Conservation (phyloP, 2,329 filamentous ascomycete species). For the Sporothrix humicola region DNA sequence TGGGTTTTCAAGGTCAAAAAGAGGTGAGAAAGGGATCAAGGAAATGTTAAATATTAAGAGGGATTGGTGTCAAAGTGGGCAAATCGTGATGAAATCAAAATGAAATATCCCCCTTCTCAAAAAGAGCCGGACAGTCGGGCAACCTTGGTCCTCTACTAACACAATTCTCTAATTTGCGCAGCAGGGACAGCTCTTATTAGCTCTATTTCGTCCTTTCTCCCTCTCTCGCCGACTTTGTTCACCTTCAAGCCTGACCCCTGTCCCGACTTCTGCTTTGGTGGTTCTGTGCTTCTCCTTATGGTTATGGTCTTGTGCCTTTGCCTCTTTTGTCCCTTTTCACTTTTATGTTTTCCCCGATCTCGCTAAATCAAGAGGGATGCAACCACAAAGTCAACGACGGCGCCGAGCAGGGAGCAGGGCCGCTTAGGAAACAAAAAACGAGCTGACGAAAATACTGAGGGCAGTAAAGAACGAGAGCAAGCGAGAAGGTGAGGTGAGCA, state of each 20-base stretch:
- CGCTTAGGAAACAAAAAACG: not conserved
- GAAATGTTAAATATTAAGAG: too few species aligned
- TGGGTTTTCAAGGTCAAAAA: not conserved
- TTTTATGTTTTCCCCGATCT: not conserved
- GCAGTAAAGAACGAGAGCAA: not conserved
- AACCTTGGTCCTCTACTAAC: not conserved
- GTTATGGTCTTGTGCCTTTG: not conserved
- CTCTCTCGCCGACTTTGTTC: not conserved
- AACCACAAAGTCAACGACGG: constrained; percentile 2
- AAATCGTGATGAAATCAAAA: constrained; percentile 4
- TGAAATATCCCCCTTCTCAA: not conserved
- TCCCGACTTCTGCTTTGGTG: not conserved
- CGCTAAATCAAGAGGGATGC: constrained; percentile 12
- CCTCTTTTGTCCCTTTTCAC: not conserved
- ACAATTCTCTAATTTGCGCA: constrained; percentile 14
- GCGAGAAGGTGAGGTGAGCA: not conserved
- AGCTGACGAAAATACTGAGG: too few species aligned
- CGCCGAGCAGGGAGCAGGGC: constrained; percentile 1
- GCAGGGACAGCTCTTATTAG: constrained; percentile 2
- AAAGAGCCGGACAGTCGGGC: not conserved
- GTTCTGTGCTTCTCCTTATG: not conserved
- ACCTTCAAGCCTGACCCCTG: not conserved
- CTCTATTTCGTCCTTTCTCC: constrained; percentile 13
- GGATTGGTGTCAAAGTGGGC: not conserved
- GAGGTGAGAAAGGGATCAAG: not conserved